Conservation (phyloP, 768 basidiomycete species). For the Suillus occidentalis region DNA sequence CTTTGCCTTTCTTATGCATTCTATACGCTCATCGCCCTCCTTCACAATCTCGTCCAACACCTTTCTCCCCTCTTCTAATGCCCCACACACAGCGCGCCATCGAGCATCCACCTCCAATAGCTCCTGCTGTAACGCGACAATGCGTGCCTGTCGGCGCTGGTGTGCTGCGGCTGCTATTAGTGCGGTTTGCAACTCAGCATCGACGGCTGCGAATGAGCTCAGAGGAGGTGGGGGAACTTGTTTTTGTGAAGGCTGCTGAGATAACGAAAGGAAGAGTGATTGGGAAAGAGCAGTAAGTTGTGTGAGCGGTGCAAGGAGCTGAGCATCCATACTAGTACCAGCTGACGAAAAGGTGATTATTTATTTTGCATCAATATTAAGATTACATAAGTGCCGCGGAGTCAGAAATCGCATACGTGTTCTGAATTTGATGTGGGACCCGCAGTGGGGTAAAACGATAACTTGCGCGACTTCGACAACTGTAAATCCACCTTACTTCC, state of each 20-base stretch:
- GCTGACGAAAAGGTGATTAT: neutral
- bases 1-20: constrained; percentile 69
- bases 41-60: constrained; percentile 70
- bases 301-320: constrained; percentile 57
- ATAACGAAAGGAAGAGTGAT: constrained; percentile 67
- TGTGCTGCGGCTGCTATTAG: constrained; percentile 67
- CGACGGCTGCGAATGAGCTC: constrained; percentile 47
- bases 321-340: constrained; percentile 40
- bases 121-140: constrained; percentile 71
- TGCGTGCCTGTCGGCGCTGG: constrained; percentile 72
- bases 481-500: neutral
- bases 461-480: neutral
- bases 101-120: constrained; percentile 63
- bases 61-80: constrained; percentile 62
- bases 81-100: constrained; percentile 69
- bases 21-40: constrained; percentile 73
- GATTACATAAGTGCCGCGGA: neutral
- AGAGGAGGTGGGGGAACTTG: constrained; percentile 61
- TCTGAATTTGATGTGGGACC: no score
- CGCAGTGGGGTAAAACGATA: neutral
- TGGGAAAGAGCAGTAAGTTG: constrained; percentile 67
- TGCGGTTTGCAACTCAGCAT: constrained; percentile 59
- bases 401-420: neutral
- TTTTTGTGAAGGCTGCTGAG: constrained; percentile 48
- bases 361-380: neutral